Evolutionary conservation across 1,139 yeast species (phyloP), one percentile per base, ranked within the genome.

Genomic region (Pneumocystis canis): DNA sequence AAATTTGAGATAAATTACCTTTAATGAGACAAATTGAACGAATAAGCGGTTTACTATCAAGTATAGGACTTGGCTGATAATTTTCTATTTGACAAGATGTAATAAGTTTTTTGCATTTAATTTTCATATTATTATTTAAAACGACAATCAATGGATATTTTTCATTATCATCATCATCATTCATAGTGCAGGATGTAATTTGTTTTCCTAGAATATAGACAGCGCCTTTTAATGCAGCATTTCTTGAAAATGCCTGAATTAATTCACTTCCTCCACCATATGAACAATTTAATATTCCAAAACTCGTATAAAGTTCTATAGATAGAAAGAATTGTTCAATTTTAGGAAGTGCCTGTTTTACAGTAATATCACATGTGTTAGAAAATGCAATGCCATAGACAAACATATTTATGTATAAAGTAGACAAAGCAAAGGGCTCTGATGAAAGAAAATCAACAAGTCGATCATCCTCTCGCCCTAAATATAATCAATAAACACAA

Each of bases 161-260:
- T 25, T 47, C 54, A 6, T 25, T 25, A 25, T 47, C 31, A 47
- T 47, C 54, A 6, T 25, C 11, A 25, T 47, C 31, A 47, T 47
- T 28, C 20, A 47, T 47, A 47, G 1, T 47, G 14, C 25, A 47
- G 25, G 54, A 47, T 25, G n/a, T 25, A 47, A 47, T 47, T 25
- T 28, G 31, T 47, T 47, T 47, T 25, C 30, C 30, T 6, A 47
- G 25, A 20, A 89, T 89, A 75, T 90, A 92, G 54, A 95, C 88
- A 64, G 97, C 87, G 65, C 97, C 98, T 37, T 95, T 97, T 66
- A 92, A 98, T 16, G 99, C 98, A 4, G 98, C 97, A 65, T 95
- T 86, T 68, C 99, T 81, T 74, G 97, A 90, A 73, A 92, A 92
- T 1, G 97, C 99, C 76, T 92, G 99, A 6, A 96, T 84, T 40